Evolutionary conservation across 2,329 filamentous ascomycete species (phyloP).

Genomic region (Alternaria burnsii): DNA sequence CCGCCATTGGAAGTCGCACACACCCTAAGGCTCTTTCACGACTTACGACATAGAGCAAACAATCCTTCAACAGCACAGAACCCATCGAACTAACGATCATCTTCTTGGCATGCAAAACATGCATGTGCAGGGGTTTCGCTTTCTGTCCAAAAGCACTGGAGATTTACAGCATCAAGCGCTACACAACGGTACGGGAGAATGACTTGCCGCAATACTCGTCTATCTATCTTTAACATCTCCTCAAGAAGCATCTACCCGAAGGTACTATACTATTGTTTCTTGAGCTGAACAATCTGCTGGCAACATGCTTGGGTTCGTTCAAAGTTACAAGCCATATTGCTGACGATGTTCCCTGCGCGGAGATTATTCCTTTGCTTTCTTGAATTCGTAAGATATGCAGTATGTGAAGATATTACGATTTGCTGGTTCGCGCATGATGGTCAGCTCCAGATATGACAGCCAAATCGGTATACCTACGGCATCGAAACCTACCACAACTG

Average conservation of each 20-base stretch:
- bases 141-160: neutral
- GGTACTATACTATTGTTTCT: neutral
- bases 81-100: neutral
- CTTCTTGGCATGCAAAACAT: neutral
- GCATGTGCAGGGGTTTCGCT: neutral
- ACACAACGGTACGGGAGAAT: neutral
- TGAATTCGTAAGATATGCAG: neutral
- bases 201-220: too few relatives aligned
- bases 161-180: neutral
- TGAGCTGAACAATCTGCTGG: neutral
- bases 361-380: neutral
- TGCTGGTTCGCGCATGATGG: neutral
- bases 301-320: neutral
- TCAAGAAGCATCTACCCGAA: neutral
- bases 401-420: too few relatives aligned
- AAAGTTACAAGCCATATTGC: neutral
- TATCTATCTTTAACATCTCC: neutral
- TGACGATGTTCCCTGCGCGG: neutral
- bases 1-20: neutral
- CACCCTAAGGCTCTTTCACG: neutral
- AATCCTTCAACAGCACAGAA: neutral
- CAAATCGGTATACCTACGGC: neutral
- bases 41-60: neutral
- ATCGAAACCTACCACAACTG: neutral
- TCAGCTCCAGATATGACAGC: too few relatives aligned